Evolutionary conservation across 164 flowering plant genomes (phyloP).

Genomic region (Stephania japonica): DNA sequence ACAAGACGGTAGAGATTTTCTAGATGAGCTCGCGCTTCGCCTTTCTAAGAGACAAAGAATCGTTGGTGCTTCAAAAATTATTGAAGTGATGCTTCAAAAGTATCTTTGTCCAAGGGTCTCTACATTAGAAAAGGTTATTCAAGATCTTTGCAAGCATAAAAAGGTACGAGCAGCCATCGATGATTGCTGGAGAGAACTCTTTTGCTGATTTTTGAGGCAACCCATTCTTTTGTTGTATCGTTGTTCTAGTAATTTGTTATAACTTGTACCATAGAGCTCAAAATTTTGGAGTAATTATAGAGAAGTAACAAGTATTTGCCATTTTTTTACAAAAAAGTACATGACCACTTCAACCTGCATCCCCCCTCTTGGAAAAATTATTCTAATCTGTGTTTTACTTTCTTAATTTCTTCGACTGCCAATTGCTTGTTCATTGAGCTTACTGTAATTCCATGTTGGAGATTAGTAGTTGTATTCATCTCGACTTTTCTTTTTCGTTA

Average conservation of each 20-base stretch:
- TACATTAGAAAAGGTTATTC: constrained; percentile 57
- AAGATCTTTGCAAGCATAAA: constrained; percentile 48
- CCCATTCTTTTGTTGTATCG: constrained; percentile 17
- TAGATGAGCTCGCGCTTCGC: constrained; percentile 68
- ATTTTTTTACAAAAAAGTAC: neutral
- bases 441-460: neutral
- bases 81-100: constrained; percentile 77
- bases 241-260: constrained; percentile 10
- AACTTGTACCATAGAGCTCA: constrained; percentile 12
- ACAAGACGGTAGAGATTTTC: constrained; percentile 58
- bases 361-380: neutral
- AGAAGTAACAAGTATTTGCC: neutral
- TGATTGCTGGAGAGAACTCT: constrained; percentile 44
- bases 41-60: constrained; percentile 44
- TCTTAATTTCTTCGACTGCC: neutral
- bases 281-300: constrained; percentile 6
- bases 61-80: constrained; percentile 47
- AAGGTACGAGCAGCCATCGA: constrained; percentile 45
- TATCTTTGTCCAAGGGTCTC: constrained; percentile 49
- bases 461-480: neutral
- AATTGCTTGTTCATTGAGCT: neutral
- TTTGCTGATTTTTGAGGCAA: constrained; percentile 24
- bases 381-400: neutral
- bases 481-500: neutral
- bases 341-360: neutral